These are phyloP conservation scores for Sarcocystis neurona DNA, from an alignment of 169 alveolate genomes.

Conservation along the genomic window DNA sequence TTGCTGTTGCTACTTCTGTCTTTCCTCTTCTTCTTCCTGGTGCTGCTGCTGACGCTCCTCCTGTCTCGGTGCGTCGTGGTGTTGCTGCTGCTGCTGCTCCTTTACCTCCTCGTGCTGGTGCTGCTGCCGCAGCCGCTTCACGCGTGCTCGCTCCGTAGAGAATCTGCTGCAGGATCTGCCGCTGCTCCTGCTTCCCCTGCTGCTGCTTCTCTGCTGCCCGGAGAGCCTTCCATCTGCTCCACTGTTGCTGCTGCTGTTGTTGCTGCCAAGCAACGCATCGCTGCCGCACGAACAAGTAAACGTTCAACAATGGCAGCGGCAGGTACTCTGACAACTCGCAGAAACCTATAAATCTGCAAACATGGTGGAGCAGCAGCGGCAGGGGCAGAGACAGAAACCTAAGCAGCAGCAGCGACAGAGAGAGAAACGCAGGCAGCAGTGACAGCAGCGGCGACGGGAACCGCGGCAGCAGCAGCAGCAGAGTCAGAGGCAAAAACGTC, in stretches of 20 bases:
- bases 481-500: neutral
- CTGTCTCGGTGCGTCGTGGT: too few relatives aligned
- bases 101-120: too few relatives aligned
- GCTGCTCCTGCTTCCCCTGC: neutral
- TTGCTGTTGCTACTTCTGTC: too few relatives aligned
- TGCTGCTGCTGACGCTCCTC: too few relatives aligned
- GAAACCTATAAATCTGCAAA: slow-evolving; percentile 1
- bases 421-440: neutral
- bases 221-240: neutral
- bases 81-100: too few relatives aligned
- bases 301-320: neutral
- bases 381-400: neutral
- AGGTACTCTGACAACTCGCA: neutral
- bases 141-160: too few relatives aligned
- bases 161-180: neutral
- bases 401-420: neutral
- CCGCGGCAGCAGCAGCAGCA: neutral
- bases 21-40: too few relatives aligned
- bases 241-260: neutral
- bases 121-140: too few relatives aligned
- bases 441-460: neutral
- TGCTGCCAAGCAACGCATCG: neutral
- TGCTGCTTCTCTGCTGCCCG: neutral
- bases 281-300: neutral
- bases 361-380: neutral